These are phyloP conservation scores for Leccinum longicurvipes DNA, from an alignment of 768 basidiomycete species.

Conservation along the genomic window DNA sequence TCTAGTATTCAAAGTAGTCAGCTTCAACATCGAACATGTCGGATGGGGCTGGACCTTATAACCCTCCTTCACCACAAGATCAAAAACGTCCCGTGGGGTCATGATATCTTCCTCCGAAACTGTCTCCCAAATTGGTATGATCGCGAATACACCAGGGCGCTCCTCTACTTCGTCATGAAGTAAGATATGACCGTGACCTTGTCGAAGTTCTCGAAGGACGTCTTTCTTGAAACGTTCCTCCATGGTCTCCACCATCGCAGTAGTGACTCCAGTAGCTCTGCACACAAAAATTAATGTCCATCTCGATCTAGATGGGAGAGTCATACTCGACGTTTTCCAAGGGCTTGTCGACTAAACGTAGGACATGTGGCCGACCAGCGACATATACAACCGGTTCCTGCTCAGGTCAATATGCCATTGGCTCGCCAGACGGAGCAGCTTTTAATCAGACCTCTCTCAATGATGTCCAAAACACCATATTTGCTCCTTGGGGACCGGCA, in stretches of 20 bases:
- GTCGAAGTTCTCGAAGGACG: constrained; percentile 75
- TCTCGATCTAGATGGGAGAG: neutral
- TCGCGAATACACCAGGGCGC: constrained; percentile 81
- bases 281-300: neutral
- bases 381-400: constrained; percentile 94
- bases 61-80: constrained; percentile 71
- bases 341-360: constrained; percentile 83
- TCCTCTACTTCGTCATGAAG: constrained; percentile 97
- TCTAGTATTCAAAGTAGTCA: constrained; percentile 38
- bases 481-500: constrained; percentile 73
- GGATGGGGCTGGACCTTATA: constrained; percentile 45
- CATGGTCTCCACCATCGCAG: constrained; percentile 87
- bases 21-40: neutral
- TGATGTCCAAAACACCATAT: constrained; percentile 90
- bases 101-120: constrained; percentile 78
- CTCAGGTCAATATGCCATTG: constrained; percentile 1
- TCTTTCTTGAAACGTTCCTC: constrained; percentile 86
- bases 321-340: constrained; percentile 92
- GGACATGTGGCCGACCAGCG: constrained; percentile 82
- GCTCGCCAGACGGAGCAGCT: neutral
- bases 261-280: constrained; percentile 92
- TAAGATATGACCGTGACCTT: constrained; percentile 70
- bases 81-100: constrained; percentile 82
- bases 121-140: constrained; percentile 94
- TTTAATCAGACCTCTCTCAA: constrained; percentile 68